A percentile compares a stretch with the other conserved stretches of the same genome.
These are phyloP conservation scores for Pichia exigua DNA, from an alignment of 805 yeast genomes.

Conservation along the genomic window DNA sequence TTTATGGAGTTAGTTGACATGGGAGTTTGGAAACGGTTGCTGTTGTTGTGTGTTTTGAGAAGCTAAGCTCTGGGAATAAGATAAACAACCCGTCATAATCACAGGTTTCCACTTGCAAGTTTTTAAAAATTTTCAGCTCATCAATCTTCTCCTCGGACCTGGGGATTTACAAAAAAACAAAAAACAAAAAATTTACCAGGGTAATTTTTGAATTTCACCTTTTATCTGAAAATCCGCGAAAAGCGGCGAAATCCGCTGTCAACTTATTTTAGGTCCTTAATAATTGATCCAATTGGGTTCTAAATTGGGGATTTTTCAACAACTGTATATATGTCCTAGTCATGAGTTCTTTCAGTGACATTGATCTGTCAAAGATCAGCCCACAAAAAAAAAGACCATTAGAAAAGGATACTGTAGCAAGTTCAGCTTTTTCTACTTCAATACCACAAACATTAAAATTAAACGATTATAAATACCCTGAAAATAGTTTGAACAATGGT, in stretches of 20 bases:
- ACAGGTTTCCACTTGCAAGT: not conserved
- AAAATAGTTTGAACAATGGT: not conserved
- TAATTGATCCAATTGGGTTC: not conserved
- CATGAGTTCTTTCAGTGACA: not conserved
- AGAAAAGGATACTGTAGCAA: not conserved
- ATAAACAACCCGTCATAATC: not conserved
- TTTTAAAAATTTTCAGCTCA: not conserved
- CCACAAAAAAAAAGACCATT: not conserved
- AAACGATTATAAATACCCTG: not conserved
- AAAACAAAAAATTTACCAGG: no score
- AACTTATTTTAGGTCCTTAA: not conserved
- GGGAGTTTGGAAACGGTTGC: not conserved
- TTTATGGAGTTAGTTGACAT: slow-evolving; percentile 73
- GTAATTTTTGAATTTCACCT: not conserved
- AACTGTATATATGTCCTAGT: not conserved
- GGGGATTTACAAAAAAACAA: not conserved
- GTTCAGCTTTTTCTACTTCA: not conserved
- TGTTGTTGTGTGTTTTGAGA: not conserved
- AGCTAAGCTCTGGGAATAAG: not conserved
- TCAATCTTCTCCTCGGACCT: not conserved
- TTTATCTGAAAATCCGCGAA: not conserved
- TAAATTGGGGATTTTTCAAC: no score
- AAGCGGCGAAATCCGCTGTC: not conserved
- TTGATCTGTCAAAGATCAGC: not conserved
- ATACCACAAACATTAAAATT: not conserved